Percentiles rank a stretch among this genome's conserved stretches.
phyloP scores from a whole-genome alignment of 495 filamentous ascomycete species.

The Apodospora peruviana region DNA sequence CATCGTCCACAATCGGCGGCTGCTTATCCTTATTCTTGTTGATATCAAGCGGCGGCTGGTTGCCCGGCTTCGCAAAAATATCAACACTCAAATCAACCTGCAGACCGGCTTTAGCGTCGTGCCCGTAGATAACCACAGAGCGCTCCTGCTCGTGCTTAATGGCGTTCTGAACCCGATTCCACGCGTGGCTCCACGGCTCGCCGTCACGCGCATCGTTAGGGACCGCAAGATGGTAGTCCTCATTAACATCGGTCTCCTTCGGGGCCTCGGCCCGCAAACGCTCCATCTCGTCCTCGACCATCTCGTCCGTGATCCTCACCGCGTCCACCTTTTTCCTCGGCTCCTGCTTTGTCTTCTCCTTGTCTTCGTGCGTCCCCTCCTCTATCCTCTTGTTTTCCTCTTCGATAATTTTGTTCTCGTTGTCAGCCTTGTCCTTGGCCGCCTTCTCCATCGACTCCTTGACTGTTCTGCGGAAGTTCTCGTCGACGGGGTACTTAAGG shows the following conservation, averaged over 20 bases:
- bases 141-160: conserved; percentile 14
- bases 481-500: conserved; percentile 35
- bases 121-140: conserved; percentile 71
- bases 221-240: conserved; percentile 37
- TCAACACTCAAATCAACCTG: conserved; percentile 27
- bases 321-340: neutral
- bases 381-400: neutral
- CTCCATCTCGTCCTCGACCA: conserved; percentile 1
- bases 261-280: neutral
- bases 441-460: neutral
- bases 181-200: conserved; percentile 62
- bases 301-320: neutral
- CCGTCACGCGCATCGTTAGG: conserved; percentile 55
- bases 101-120: conserved; percentile 70
- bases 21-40: conserved; percentile 1
- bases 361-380: conserved; percentile 3
- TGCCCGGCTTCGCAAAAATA: conserved; percentile 1
- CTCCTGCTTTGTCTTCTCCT: conserved; percentile 4
- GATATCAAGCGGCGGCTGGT: conserved; percentile 23
- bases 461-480: conserved; percentile 1
- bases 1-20: neutral
- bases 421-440: neutral
- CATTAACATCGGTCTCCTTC: neutral
- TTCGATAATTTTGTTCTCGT: neutral
- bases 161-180: conserved; percentile 32